Conservation (phyloP, 106 monocot genomes). For the Allium fistulosum region DNA sequence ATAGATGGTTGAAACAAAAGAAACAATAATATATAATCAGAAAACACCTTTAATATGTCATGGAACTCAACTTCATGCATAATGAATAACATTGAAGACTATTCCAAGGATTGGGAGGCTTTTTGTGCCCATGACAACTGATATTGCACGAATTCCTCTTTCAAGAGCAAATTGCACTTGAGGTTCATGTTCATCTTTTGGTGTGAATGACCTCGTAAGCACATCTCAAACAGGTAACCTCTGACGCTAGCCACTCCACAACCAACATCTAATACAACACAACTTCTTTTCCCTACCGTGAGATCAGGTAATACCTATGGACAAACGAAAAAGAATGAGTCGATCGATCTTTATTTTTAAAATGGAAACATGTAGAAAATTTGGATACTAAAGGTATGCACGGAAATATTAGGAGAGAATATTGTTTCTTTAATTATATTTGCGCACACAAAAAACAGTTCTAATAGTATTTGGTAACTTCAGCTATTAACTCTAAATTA, state of each 20-base stretch:
- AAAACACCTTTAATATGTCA: conserved; percentile 82
- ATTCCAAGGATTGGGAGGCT: conserved; percentile 68
- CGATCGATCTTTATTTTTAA: no score
- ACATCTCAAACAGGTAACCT: conserved; percentile 84
- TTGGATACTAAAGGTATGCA: no score
- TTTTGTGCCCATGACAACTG: conserved; percentile 87
- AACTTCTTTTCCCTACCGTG: conserved; percentile 63
- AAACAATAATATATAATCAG: conserved; percentile 4
- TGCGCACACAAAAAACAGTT: no score
- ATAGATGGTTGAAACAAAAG: background rate
- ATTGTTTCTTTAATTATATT: no score
- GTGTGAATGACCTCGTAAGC: conserved; percentile 89
- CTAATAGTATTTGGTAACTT: no score
- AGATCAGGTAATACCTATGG: conserved; percentile 55
- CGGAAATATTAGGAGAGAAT: no score
- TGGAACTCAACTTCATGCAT: conserved; percentile 88
- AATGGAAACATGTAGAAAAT: no score
- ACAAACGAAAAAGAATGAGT: background rate
- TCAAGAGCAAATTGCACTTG: conserved; percentile 95
- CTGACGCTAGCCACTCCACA: conserved; percentile 95
- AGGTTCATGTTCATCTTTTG: conserved; percentile 95
- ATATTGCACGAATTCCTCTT: conserved; percentile 88
- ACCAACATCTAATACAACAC: conserved; percentile 80
- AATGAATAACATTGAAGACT: conserved; percentile 79
- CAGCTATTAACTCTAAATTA: no score